phyloP scores from a whole-genome alignment of 371 early-diverging fungal species.

The Lichtheimia ramosa region DNA sequence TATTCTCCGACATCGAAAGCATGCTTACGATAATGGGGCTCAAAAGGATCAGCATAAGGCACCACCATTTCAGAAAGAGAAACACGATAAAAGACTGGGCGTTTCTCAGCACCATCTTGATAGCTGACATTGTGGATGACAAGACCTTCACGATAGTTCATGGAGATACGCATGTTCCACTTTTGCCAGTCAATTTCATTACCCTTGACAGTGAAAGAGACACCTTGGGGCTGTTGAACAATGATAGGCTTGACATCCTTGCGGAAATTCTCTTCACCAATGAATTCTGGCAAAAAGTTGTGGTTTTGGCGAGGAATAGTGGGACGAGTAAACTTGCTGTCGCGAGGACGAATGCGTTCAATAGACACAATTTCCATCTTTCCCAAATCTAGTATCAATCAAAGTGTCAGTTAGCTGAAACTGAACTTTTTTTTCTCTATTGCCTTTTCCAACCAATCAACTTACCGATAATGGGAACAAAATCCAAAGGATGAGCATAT shows the following conservation, averaged over 20 bases:
- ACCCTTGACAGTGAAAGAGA: slow-evolving; percentile 51
- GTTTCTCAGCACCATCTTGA: slow-evolving; percentile 44
- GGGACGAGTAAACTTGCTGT: slow-evolving; percentile 49
- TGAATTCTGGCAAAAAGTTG: slow-evolving; percentile 53
- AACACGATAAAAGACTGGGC: slow-evolving; percentile 51
- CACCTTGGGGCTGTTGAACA: slow-evolving; percentile 55
- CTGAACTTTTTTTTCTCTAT: not conserved
- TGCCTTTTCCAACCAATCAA: not conserved
- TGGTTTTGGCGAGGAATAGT: slow-evolving; percentile 44
- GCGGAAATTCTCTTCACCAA: slow-evolving; percentile 45
- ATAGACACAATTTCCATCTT: slow-evolving; percentile 46
- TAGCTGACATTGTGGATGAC: slow-evolving; percentile 55
- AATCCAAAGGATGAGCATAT: slow-evolving; percentile 56
- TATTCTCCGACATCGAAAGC: slow-evolving; percentile 60
- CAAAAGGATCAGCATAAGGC: slow-evolving; percentile 52
- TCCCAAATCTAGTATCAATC: slow-evolving; percentile 28
- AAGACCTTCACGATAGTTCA: slow-evolving; percentile 59
- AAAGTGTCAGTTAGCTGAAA: not conserved
- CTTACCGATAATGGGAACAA: slow-evolving; percentile 49
- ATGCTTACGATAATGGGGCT: slow-evolving; percentile 46
- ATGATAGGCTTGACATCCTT: slow-evolving; percentile 57
- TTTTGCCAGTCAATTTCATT: slow-evolving; percentile 59
- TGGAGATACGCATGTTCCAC: slow-evolving; percentile 56
- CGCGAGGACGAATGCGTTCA: slow-evolving; percentile 45
- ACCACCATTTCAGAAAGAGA: slow-evolving; percentile 59